phyloP scores from a whole-genome alignment of 768 basidiomycete genomes.

The Xerocomellus amylosporus region DNA sequence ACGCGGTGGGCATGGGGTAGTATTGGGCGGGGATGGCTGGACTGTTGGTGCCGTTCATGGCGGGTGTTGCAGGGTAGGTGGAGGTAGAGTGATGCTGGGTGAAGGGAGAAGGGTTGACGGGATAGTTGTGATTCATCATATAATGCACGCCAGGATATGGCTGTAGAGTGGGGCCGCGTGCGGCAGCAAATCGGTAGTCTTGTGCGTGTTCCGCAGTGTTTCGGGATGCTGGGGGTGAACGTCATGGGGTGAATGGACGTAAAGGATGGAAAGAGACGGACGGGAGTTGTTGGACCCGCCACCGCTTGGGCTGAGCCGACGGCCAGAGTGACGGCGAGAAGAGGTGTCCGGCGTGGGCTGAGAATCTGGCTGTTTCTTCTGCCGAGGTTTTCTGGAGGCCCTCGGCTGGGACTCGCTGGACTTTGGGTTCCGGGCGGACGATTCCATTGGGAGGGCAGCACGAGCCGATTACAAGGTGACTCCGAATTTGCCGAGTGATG shows the following conservation, averaged over 20 bases:
- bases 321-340: conserved; percentile 27
- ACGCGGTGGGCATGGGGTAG: conserved; percentile 57
- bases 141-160: conserved; percentile 54
- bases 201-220: conserved; percentile 20
- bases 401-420: conserved; percentile 39
- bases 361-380: conserved; percentile 44
- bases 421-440: conserved; percentile 48
- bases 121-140: conserved; percentile 72
- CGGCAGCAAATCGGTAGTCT: conserved; percentile 35
- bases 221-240: conserved; percentile 15
- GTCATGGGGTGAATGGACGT: conserved; percentile 8
- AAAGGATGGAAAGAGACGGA: conserved; percentile 10
- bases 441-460: conserved; percentile 41
- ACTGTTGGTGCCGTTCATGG: conserved; percentile 39
- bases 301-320: conserved; percentile 26
- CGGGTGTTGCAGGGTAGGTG: conserved; percentile 29
- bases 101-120: conserved; percentile 55
- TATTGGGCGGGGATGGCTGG: conserved; percentile 46
- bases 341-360: conserved; percentile 21
- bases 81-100: conserved; percentile 42
- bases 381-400: conserved; percentile 51
- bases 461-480: conserved; percentile 28
- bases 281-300: conserved; percentile 20
- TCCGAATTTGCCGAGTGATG: conserved; percentile 35
- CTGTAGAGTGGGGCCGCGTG: conserved; percentile 44